These are phyloP conservation scores for Fusarium neocosmosporiellum DNA, from an alignment of 2,329 filamentous ascomycete species.

Conservation along the genomic window DNA sequence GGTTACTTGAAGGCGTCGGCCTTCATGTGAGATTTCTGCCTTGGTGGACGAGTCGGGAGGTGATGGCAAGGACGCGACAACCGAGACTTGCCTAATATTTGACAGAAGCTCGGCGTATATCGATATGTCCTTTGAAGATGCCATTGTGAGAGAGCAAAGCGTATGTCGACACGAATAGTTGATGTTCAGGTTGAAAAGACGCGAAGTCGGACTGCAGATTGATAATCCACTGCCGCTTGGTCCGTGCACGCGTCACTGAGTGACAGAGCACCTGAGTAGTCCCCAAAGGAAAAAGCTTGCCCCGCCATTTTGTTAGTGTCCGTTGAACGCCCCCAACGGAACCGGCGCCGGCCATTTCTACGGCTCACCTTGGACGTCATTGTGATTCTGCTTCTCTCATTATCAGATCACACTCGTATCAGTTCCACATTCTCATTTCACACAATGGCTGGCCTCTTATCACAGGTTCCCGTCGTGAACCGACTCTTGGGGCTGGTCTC, in stretches of 20 bases:
- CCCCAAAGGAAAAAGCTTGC: conserved; percentile 38
- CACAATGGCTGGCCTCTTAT: conserved; percentile 50
- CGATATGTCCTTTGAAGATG: conserved; percentile 36
- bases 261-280: not conserved
- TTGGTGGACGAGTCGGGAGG: conserved; percentile 55
- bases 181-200: not conserved
- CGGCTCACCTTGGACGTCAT: conserved; percentile 36
- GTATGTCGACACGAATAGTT: not conserved
- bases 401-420: conserved; percentile 9
- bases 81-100: conserved; percentile 73
- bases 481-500: conserved; percentile 39
- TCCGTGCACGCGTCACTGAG: conserved; percentile 35
- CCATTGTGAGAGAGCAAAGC: conserved; percentile 22
- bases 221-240: conserved; percentile 24
- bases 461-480: conserved; percentile 47
- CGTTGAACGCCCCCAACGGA: conserved; percentile 42
- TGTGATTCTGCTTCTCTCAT: conserved; percentile 25
- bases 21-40: conserved; percentile 57
- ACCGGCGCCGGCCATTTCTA: conserved; percentile 23
- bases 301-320: conserved; percentile 43
- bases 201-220: conserved; percentile 14
- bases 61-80: conserved; percentile 63
- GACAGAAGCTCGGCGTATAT: conserved; percentile 74
- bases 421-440: conserved; percentile 6
- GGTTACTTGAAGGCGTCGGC: conserved; percentile 58